These are phyloP conservation scores for Neurospora africana DNA, from an alignment of 495 filamentous ascomycete genomes.

Conservation along the genomic window DNA sequence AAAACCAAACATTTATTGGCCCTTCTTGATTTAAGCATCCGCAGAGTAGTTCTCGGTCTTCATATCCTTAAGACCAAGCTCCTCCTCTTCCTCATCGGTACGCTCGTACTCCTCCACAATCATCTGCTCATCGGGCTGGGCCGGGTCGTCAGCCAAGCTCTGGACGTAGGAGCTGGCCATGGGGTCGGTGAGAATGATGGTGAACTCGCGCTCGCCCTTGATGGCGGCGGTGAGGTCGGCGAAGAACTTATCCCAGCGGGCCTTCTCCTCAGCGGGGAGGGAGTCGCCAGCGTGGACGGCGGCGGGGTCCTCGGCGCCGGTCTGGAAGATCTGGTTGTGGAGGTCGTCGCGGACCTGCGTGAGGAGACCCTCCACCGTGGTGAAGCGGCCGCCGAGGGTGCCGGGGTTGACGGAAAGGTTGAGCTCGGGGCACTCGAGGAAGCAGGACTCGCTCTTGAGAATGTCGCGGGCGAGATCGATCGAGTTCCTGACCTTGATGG, in stretches of 20 bases:
- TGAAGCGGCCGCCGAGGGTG: conserved; percentile 93
- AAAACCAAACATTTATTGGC: not conserved
- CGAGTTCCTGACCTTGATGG: conserved; percentile 57
- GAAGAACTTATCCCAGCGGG: conserved; percentile 77
- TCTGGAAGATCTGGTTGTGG: conserved; percentile 72
- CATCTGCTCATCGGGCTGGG: conserved; percentile 69
- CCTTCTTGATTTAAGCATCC: conserved; percentile 12
- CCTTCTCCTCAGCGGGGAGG: conserved; percentile 47
- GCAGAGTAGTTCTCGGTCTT: conserved; percentile 79
- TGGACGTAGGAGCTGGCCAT: conserved; percentile 89
- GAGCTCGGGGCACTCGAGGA: conserved; percentile 73
- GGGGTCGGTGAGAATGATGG: conserved; percentile 78
- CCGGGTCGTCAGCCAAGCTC: conserved; percentile 58
- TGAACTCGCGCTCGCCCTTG: conserved; percentile 69
- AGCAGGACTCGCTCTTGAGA: conserved; percentile 89
- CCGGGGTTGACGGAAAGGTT: conserved; percentile 76
- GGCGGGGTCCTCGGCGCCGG: conserved; percentile 34
- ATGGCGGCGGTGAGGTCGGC: conserved; percentile 63
- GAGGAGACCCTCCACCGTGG: conserved; percentile 90
- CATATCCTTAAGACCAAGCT: conserved; percentile 83
- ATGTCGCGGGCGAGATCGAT: conserved; percentile 85
- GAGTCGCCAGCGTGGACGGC: conserved; percentile 45
- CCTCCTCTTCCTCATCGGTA: conserved; percentile 83
- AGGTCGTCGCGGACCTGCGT: conserved; percentile 88
- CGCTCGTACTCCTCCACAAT: conserved; percentile 74